Base-by-base conservation (phyloP, 139 green algal species). In the Volvox africanus region DNA sequence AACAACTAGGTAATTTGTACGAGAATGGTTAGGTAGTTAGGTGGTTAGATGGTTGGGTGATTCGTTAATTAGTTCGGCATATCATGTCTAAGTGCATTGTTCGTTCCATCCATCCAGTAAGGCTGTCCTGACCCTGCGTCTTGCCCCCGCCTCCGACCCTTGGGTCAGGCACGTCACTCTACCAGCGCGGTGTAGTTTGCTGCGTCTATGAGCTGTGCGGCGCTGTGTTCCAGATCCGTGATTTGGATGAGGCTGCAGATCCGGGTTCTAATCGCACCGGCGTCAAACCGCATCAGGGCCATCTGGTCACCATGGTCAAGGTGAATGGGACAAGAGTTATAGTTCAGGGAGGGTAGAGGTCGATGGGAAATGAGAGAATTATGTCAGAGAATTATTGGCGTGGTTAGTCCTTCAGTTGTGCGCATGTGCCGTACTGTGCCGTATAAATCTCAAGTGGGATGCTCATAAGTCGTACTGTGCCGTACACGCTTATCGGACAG, bases 261-360 rank as follows among this genome's bases (percentile, higher is more conserved):
- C 92, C 93, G 17, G 37, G 61, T 79, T 73, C 33, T 16, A 36
- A 12, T 16, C 50, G 80, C 80, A n/a, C 80, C 55, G 80, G 80
- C 32, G 82, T 32, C 62, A 88, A 88, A 91, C 32, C 35, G 30
- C 93, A 95, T 26, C 95, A 97, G 61, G 96, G 95, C 13, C 96
- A 98, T 90, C 89, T 98, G 61, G 91, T 99, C 12, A 92, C 97
- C 0, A 96, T 97, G 88, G 91, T 99, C 87, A 96, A 95, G 94
- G 95, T 94, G 33, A 28, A 35, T 5, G 12, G 62, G 22, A 73
- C 11, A 3, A 73, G 78, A 44, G 13, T 55, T 9, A 5, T 55
- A 55, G 44, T 55, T 9, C 44, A 68, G 78, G 78, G 78, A 44
- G 20, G 37, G 20, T 18, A n/a, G n/a, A n/a, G n/a, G n/a, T n/a